Base-by-base conservation (phyloP, 2,329 filamentous ascomycete genomes). In the Trichocomaceae sp. region DNA sequence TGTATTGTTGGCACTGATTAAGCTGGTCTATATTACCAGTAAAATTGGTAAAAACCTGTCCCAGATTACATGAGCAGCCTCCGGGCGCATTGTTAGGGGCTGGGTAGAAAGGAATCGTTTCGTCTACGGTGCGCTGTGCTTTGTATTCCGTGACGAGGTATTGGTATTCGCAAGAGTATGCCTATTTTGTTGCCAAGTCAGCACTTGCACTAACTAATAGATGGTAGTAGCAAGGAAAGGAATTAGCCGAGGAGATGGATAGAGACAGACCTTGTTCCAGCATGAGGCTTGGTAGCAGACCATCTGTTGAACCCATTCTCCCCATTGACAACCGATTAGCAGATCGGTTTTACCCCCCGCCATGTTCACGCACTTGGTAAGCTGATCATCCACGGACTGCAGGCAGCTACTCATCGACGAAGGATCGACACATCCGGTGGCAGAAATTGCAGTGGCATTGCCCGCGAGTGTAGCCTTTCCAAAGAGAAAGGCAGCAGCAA, bases 81-180 rank as follows among this genome's bases (percentile, higher is more conserved):
- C 66, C 64, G 8, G 64, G 61, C 0, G 66, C 71, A 46, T 68
- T 60, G 20, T 66, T 61, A 1, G 70, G 71, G 0, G 65, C 60
- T 2, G 71, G 71, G 55, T 70, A 73, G 61, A 71, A 73, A n/a
- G 71, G 71, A 19, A 73, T 66, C 12, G 66, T 63, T 39, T 67
- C 67, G 20, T 57, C 55, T 17, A 62, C 62, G 22, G 66, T 63
- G 56, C 70, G 72, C 19, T 64, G 51, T 22, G 60, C 52, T 49
- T 72, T 62, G 56, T 71, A 73, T 51, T 67, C 60, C 26, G 69
- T 59, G 17, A 71, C 62, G 59, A 70, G 71, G 37, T 67, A 61
- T 58, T 73, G 70, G 54, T 72, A 73, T 59, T 71, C 68, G 60
- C 70, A 73, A 39, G 69, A 69, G 59, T 67, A 72, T 47, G 71